Base-by-base conservation (phyloP, 495 filamentous ascomycete species). In the Lasiosphaeriaceae sp. region DNA sequence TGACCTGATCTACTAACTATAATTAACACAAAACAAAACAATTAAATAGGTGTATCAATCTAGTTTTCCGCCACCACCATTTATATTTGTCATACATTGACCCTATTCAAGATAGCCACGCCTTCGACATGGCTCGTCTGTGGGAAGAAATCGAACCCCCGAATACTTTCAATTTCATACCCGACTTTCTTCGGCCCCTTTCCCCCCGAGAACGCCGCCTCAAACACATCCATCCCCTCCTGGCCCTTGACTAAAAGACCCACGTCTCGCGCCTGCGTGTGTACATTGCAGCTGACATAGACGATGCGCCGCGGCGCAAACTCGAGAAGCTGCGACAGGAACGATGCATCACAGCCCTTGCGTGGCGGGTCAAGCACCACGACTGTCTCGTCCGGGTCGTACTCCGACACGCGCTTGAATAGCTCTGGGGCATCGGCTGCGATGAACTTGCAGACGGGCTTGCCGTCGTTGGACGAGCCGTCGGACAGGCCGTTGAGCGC, bases 71-170 rank as follows among this genome's bases (percentile, higher is more conserved):
- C 26, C 26, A 31, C 3, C 26, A 3, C 26, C 9, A 9, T 43
- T 43, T 43, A 43, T 43, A 5, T 17, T 12, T 35, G 12, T 39
- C 35, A 54, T 9, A 51, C 57, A 49, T 78, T 71, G n/a, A 80
- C 71, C 52, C 78, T 66, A 31, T 78, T 85, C 64, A 97, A 70
- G 24, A 97, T 83, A 34, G 89, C 94, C 54, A 97, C 91, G 43
- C 94, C 89, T 71, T 98, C 94, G 0, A 97, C 94, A 80, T 98
- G 94, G 6, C 90, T 85, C 22, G 94, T 97, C 79, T 97, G 94
- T 46, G 94, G 94, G 72, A 98, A 98, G 76, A 98, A 98, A 66
- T 98, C 94, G 67, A 97, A 97, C 4, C 92, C 94, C 47, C 86
- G 80, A 34, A 98, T 75, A 66, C 90, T 95, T 78, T 98, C 95